A percentile compares a stretch with the other conserved stretches of the same genome.
Evolutionary conservation across 306 rosid species (phyloP).

Genomic region (Sesbania bispinosa): DNA sequence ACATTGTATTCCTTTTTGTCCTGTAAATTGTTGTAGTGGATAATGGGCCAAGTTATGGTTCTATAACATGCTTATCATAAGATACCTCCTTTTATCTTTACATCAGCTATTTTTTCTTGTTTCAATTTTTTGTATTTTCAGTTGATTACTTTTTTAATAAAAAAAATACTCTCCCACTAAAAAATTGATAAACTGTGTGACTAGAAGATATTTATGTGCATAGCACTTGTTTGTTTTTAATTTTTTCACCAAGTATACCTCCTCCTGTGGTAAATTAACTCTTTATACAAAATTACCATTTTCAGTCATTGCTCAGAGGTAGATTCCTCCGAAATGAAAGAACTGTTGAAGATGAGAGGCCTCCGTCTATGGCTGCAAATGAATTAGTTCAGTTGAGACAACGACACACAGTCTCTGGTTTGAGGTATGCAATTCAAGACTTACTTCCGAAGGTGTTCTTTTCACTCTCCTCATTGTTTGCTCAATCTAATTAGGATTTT

Average conservation of each 20-base stretch:
- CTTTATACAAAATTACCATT: conserved; percentile 35
- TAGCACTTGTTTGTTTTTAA: not conserved
- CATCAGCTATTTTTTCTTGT: not conserved
- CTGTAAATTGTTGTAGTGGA: not conserved
- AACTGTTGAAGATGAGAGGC: conserved; percentile 88
- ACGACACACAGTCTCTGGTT: conserved; percentile 90
- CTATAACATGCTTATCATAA: not conserved
- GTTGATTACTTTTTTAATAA: not conserved
- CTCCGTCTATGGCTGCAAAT: conserved; percentile 81
- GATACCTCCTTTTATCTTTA: conserved; percentile 1
- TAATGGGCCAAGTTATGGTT: conserved; percentile 15
- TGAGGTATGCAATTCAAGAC: conserved; percentile 58
- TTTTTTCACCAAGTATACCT: conserved; percentile 1
- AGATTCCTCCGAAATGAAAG: conserved; percentile 96
- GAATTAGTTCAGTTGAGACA: conserved; percentile 91
- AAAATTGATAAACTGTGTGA: not conserved
- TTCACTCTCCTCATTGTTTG: not conserved
- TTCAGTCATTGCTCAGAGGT: conserved; percentile 97
- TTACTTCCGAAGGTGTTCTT: not conserved
- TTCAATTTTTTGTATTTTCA: not conserved
- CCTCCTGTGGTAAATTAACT: conserved; percentile 23
- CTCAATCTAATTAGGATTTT: not conserved
- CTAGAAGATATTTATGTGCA: not conserved
- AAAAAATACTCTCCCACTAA: not conserved
- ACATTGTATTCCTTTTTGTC: not conserved